phyloP scores from a whole-genome alignment of 345 rosid genomes.

The Microthlaspi erraticum region DNA sequence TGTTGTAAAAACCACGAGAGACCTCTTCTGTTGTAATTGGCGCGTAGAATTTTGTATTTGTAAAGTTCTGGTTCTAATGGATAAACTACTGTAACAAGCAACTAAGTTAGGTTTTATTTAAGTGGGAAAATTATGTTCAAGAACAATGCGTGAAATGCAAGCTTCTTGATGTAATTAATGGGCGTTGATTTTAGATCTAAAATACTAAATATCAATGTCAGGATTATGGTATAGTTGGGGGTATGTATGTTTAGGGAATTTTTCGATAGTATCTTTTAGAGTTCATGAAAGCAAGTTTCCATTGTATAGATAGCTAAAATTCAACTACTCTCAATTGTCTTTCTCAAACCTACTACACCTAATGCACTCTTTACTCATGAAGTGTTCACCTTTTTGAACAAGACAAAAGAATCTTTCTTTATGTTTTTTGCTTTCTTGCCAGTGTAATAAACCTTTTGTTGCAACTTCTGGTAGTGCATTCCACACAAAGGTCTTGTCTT shows the following conservation, averaged over 20 bases:
- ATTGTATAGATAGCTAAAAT: slow-evolving; percentile 14
- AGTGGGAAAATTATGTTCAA: slow-evolving; percentile 22
- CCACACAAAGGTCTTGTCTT: slow-evolving; percentile 33
- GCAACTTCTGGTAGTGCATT: slow-evolving; percentile 35
- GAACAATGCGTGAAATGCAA: too few relatives aligned
- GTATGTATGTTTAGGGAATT: too few relatives aligned
- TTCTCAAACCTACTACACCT: slow-evolving; percentile 41
- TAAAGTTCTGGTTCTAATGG: slow-evolving; percentile 13
- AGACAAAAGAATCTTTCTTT: slow-evolving; percentile 37
- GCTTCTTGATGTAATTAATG: too few relatives aligned
- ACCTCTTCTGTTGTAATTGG: slow-evolving; percentile 23
- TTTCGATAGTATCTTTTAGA: background rate
- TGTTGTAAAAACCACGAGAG: slow-evolving; percentile 2
- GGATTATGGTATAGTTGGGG: slow-evolving; percentile 12
- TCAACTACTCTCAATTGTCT: slow-evolving; percentile 34
- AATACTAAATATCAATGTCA: background rate
- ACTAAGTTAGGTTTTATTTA: background rate
- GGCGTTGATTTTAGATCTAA: background rate
- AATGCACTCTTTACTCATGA: slow-evolving; percentile 19
- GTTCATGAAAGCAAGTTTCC: slow-evolving; percentile 15
- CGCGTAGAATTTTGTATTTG: background rate
- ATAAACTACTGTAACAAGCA: slow-evolving; percentile 3
- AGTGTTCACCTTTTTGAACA: slow-evolving; percentile 31
- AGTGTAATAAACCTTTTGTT: slow-evolving; percentile 19
- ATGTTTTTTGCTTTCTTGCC: slow-evolving; percentile 35